Conservation (phyloP, 495 filamentous ascomycete species). For the Massariosphaeria phaeospora region DNA sequence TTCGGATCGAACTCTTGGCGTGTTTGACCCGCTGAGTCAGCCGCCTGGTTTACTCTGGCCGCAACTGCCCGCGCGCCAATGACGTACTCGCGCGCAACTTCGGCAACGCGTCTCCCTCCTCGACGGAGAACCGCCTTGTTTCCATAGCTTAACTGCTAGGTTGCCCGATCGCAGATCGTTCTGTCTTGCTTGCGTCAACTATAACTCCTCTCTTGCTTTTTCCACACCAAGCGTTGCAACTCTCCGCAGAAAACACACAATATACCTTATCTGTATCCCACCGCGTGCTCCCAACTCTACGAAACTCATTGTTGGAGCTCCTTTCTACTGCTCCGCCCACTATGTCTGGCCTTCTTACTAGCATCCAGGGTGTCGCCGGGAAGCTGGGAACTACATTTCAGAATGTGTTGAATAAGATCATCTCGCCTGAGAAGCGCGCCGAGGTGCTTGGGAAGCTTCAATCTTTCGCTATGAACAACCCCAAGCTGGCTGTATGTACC, state of each 20-base stretch:
- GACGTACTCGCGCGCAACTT: too few species aligned
- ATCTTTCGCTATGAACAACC: conserved; percentile 38
- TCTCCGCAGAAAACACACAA: too few species aligned
- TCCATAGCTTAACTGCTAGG: too few species aligned
- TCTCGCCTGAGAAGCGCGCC: conserved; percentile 40
- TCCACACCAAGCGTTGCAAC: too few species aligned
- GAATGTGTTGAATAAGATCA: conserved; percentile 33
- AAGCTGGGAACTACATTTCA: conserved; percentile 22
- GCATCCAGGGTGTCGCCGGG: conserved; percentile 22
- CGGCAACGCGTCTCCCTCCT: too few species aligned
- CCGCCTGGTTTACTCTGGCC: too few species aligned
- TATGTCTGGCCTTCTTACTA: conserved; percentile 30
- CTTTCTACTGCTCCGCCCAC: too few species aligned
- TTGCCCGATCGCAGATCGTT: too few species aligned
- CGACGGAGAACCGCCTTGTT: too few species aligned
- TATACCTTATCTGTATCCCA: too few species aligned
- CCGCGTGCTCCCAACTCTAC: background rate
- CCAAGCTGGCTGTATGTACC: conserved; percentile 40
- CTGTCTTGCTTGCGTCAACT: background rate
- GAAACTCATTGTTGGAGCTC: too few species aligned
- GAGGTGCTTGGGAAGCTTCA: conserved; percentile 35
- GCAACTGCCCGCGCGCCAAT: too few species aligned
- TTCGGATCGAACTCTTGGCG: conserved; percentile 13
- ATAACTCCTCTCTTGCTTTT: background rate
- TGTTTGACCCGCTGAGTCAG: background rate